Base-by-base conservation (phyloP, 768 basidiomycete species). In the Suillus tomentosus region DNA sequence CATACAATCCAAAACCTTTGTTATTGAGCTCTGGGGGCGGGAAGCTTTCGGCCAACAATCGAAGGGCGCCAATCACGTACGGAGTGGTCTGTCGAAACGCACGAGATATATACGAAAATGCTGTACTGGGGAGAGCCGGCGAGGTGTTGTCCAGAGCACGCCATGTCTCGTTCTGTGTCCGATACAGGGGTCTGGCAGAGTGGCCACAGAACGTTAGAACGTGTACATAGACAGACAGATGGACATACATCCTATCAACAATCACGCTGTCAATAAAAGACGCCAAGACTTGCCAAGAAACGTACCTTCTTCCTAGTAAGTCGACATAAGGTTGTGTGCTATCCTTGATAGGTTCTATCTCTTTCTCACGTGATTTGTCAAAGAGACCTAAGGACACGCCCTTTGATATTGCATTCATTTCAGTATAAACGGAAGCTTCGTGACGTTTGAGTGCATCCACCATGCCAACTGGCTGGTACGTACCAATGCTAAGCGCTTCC, bases 401-500 rank as follows among this genome's bases (percentile, higher is more conserved):
- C 73, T 95, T 96, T 36, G 89, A 80, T 45, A 92, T 79, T 1
- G 94, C 94, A 67, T 96, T 96, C 84, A 96, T 86, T 73, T 96
- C 94, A 11, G 95, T 96, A 74, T 95, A 97, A 22, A 90, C 94
- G 56, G 94, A 92, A 5, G 95, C 96, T 95, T 58, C 10, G 67
- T 53, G 45, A 55, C 15, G 40, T 43, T 14, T 61, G 47, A 51
- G 57, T 58, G 24, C 24, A 57, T 42, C 6, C 11, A 58, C 14
- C 14, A 19, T 37, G 58, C 39, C 39, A 54, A 51, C 27, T 22
- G 37, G 61, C 34, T 19, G 42, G 63, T n/a, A 69, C 81, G 39
- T 67, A 90, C 95, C 95, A 62, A 99, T 92, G 67, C 93, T 95
- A 47, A 99, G 79, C 2, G 96, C 93, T 77, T 99, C 96, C 70